Evolutionary conservation across 306 rosid species (phyloP).

Genomic region (Prunus kanzakura): DNA sequence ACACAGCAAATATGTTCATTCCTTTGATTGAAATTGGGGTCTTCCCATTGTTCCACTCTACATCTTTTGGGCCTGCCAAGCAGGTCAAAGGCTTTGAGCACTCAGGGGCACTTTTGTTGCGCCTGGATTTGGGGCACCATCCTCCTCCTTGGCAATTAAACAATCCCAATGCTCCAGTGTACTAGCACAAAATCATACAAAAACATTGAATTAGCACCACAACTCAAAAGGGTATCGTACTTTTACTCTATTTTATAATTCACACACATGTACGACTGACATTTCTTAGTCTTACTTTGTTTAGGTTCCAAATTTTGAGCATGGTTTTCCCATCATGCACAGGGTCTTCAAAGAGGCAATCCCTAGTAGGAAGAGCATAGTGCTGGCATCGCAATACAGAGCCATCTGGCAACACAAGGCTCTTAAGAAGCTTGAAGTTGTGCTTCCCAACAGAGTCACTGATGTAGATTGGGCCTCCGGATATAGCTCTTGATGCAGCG

Average conservation of each 20-base stretch:
- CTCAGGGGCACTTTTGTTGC: constrained; percentile 45
- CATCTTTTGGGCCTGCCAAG: constrained; percentile 50
- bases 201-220: neutral
- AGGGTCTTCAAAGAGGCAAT: constrained; percentile 68
- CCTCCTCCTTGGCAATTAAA: constrained; percentile 92
- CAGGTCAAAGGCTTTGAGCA: constrained; percentile 42
- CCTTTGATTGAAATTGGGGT: constrained; percentile 37
- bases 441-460: constrained; percentile 70
- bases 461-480: constrained; percentile 75
- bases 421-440: constrained; percentile 64
- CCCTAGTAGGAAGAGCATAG: constrained; percentile 76
- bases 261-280: neutral
- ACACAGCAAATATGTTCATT: constrained; percentile 48
- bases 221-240: neutral
- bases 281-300: constrained; percentile 42
- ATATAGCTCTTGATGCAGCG: constrained; percentile 70
- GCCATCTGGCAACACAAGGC: constrained; percentile 61
- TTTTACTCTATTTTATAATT: neutral
- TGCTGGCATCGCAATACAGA: constrained; percentile 65
- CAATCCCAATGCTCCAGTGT: constrained; percentile 54
- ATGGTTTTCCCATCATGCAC: constrained; percentile 69
- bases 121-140: constrained; percentile 55
- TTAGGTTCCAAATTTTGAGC: constrained; percentile 87
- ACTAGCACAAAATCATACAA: constrained; percentile 33
- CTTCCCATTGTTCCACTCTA: constrained; percentile 57